Percentiles rank a stretch among this genome's conserved stretches.
These are phyloP conservation scores for Alternaria angustiovoidea DNA, from an alignment of 2,329 filamentous ascomycete species.

Conservation along the genomic window DNA sequence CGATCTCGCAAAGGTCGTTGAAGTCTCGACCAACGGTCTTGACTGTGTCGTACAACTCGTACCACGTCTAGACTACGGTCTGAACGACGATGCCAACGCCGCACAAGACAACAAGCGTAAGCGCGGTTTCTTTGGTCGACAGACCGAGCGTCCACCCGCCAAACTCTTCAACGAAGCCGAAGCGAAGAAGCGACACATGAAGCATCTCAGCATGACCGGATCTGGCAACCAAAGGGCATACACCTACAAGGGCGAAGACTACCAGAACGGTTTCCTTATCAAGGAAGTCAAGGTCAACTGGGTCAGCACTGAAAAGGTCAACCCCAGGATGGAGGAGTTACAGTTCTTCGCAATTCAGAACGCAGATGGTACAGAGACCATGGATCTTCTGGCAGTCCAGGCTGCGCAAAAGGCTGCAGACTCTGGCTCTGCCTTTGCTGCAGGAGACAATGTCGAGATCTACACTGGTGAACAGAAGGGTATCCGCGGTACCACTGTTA, in stretches of 20 bases:
- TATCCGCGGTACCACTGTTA: constrained; percentile 82
- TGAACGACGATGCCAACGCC: constrained; percentile 77
- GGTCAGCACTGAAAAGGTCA: constrained; percentile 86
- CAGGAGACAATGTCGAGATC: constrained; percentile 95
- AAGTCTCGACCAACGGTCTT: constrained; percentile 90
- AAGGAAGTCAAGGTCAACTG: constrained; percentile 93
- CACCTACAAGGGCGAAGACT: constrained; percentile 87
- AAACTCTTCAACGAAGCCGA: constrained; percentile 92
- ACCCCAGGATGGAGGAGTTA: constrained; percentile 92
- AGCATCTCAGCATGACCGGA: constrained; percentile 63
- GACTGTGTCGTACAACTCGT: constrained; percentile 88
- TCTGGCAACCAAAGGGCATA: constrained; percentile 72
- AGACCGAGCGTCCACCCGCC: constrained; percentile 78
- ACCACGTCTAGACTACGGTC: constrained; percentile 88
- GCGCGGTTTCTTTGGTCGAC: constrained; percentile 61
- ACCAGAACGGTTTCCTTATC: constrained; percentile 90
- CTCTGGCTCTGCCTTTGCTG: constrained; percentile 82
- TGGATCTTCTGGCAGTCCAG: constrained; percentile 89
- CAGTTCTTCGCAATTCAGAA: constrained; percentile 89
- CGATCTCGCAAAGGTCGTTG: constrained; percentile 89
- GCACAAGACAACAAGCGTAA: constrained; percentile 74
- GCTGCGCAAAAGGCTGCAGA: constrained; percentile 87
- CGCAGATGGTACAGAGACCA: constrained; percentile 91
- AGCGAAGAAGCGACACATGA: constrained; percentile 84
- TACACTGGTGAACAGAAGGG: constrained; percentile 95